Percentiles rank a stretch among this genome's conserved stretches.
Evolutionary conservation across 495 filamentous ascomycete species (phyloP).

Genomic region (Trichocladium uniseriatum): DNA sequence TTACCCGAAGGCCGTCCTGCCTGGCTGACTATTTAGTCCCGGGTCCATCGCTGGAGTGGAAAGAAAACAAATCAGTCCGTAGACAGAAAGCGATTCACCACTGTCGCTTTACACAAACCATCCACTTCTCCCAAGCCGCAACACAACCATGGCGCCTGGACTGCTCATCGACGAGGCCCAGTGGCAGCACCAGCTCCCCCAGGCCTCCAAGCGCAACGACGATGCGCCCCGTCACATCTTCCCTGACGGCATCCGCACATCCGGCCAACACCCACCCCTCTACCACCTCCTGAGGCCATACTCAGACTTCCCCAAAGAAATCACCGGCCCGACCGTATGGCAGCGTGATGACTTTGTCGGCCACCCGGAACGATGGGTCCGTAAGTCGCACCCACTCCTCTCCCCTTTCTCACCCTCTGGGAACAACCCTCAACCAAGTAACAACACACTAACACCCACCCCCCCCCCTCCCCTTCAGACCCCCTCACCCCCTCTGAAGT

Average conservation of each 20-base stretch:
- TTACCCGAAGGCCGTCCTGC: no score
- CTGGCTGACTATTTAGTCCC: no score
- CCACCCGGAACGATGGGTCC: no score
- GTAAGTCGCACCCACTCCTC: no score
- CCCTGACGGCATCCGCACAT: conserved; percentile 51
- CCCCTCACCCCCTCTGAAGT: conserved; percentile 57
- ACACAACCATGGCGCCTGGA: conserved; percentile 26
- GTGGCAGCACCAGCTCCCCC: neutral
- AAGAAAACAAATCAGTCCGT: no score
- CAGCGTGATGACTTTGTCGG: conserved; percentile 58
- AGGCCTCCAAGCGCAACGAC: conserved; percentile 13
- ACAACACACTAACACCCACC: no score
- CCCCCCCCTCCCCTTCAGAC: conserved; percentile 73
- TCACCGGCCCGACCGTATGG: conserved; percentile 73
- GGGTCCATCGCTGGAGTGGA: no score
- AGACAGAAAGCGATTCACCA: no score
- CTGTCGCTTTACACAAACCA: neutral
- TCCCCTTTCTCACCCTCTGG: no score
- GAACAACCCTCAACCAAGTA: no score
- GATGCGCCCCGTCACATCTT: conserved; percentile 27
- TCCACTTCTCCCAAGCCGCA: neutral
- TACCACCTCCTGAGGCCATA: conserved; percentile 59
- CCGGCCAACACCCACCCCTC: conserved; percentile 70
- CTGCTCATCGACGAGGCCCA: conserved; percentile 23
- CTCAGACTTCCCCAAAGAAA: conserved; percentile 60